Evolutionary conservation across 345 rosid genomes (phyloP).

Genomic region (Linum trigynum): DNA sequence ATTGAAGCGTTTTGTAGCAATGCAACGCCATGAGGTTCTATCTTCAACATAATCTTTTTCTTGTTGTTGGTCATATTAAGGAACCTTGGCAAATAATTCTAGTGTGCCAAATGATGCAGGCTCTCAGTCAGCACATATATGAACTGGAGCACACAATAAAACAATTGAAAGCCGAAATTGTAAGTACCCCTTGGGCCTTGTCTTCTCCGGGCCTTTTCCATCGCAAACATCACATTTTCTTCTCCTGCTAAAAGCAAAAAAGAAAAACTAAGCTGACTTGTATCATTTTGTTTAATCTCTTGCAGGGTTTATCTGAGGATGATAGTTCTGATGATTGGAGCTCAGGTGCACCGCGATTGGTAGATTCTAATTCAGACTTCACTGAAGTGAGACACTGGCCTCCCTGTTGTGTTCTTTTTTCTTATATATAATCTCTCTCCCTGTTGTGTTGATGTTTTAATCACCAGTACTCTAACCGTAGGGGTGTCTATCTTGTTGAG

Average conservation of each 20-base stretch:
- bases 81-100: background rate
- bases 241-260: background rate
- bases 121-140: conserved; percentile 85
- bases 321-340: conserved; percentile 6
- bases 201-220: background rate
- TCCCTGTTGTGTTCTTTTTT: background rate
- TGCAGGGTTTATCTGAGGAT: background rate
- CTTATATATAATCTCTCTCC: too few relatives aligned
- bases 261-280: background rate
- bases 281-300: background rate
- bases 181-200: conserved; percentile 31
- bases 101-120: conserved; percentile 37
- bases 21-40: conserved; percentile 94
- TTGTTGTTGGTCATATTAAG: background rate
- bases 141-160: conserved; percentile 70
- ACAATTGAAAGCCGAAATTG: conserved; percentile 72
- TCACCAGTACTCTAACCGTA: background rate
- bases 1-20: conserved; percentile 82
- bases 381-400: background rate
- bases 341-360: background rate
- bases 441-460: background rate
- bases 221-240: background rate
- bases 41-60: conserved; percentile 4
- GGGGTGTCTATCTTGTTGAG: background rate
- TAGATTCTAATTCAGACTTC: background rate